Evolutionary conservation across 2,329 filamentous ascomycete species (phyloP).

Genomic region (Sarocladium oryzae): DNA sequence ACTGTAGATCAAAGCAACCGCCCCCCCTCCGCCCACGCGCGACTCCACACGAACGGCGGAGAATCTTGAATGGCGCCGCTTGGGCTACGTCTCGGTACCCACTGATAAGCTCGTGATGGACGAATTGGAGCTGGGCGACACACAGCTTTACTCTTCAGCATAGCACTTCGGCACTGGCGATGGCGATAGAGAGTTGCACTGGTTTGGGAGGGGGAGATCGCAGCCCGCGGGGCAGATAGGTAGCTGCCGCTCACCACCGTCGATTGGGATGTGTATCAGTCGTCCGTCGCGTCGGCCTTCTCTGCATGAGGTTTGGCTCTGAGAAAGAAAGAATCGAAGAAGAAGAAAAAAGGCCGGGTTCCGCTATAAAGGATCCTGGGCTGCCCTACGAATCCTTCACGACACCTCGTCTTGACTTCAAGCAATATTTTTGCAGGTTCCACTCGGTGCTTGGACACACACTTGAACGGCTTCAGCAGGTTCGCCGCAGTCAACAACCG

Average conservation of each 20-base stretch:
- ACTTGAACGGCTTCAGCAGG: conserved; percentile 19
- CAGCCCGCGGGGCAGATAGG: neutral
- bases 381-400: neutral
- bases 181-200: neutral
- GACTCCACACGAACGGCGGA: no score
- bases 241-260: neutral
- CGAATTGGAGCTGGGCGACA: conserved; percentile 5
- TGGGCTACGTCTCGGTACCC: neutral
- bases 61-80: neutral
- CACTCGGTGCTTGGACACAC: neutral
- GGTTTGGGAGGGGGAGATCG: no score
- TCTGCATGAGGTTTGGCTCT: no score
- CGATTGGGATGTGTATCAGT: no score
- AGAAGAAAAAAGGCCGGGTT: no score
- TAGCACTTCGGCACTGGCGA: neutral
- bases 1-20: no score
- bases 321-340: no score
- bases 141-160: neutral
- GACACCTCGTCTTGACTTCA: neutral
- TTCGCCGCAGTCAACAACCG: conserved; percentile 14
- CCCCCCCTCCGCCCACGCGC: no score
- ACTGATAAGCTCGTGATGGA: conserved; percentile 2
- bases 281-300: no score
- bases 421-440: neutral
- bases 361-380: neutral